Evolutionary conservation across 176 grass and related monocot genomes (phyloP).

Genomic region (Miscanthus lutarioriparius): DNA sequence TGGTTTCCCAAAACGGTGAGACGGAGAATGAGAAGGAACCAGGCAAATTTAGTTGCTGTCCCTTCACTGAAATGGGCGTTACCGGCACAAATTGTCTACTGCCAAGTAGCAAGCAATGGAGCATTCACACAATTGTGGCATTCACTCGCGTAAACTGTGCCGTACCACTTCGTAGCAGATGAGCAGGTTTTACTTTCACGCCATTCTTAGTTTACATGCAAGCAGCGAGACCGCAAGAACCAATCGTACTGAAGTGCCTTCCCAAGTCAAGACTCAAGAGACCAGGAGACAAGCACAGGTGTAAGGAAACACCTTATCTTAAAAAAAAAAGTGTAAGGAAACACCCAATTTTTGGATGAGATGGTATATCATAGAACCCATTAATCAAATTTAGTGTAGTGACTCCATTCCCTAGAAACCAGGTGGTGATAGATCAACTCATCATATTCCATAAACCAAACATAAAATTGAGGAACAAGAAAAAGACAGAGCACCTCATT

Average conservation of each 20-base stretch:
- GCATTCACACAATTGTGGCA: no score
- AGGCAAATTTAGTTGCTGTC: not conserved
- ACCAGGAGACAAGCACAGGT: not conserved
- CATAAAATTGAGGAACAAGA: not conserved
- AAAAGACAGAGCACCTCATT: not conserved
- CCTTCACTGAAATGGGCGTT: no score
- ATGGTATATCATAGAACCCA: not conserved
- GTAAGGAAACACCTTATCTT: no score
- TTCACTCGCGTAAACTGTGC: no score
- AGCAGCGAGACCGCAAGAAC: not conserved
- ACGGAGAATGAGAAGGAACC: not conserved
- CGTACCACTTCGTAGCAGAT: no score
- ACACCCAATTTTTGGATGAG: not conserved
- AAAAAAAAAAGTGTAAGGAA: not conserved
- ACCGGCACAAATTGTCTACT: no score
- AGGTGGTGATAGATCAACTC: not conserved
- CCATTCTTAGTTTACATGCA: no score
- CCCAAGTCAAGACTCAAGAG: not conserved
- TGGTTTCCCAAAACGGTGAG: not conserved
- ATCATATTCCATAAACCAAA: not conserved
- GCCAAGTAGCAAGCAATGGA: no score
- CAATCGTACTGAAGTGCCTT: not conserved
- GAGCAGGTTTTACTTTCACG: no score
- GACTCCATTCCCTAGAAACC: not conserved
- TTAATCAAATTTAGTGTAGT: not conserved